Evolutionary conservation across 2,329 filamentous ascomycete species (phyloP).

Genomic region (Beauveria caledonica): DNA sequence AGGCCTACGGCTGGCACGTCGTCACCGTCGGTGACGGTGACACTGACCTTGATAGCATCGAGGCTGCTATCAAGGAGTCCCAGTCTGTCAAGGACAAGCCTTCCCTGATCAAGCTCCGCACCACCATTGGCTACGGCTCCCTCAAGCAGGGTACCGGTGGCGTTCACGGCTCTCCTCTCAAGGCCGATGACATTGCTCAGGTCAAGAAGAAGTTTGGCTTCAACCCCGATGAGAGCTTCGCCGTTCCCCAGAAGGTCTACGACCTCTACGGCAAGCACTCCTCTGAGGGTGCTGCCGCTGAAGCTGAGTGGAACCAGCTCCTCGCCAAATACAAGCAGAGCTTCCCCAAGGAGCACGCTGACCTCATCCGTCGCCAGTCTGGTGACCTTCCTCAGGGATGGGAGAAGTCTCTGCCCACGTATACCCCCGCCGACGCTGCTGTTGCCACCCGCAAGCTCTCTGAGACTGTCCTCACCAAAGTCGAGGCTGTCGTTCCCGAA

Average conservation of each 20-base stretch:
- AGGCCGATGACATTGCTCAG: constrained; percentile 86
- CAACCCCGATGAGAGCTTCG: constrained; percentile 87
- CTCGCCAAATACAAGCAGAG: constrained; percentile 77
- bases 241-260: constrained; percentile 90
- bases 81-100: constrained; percentile 93
- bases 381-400: constrained; percentile 89
- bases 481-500: constrained; percentile 77
- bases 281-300: constrained; percentile 75
- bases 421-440: constrained; percentile 77
- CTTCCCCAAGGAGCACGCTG: constrained; percentile 69
- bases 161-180: constrained; percentile 93
- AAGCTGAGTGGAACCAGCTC: constrained; percentile 93
- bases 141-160: constrained; percentile 86
- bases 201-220: constrained; percentile 95
- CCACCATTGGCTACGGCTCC: constrained; percentile 95
- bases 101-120: constrained; percentile 90
- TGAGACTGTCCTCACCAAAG: constrained; percentile 83
- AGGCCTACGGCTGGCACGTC: constrained; percentile 95
- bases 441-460: constrained; percentile 94
- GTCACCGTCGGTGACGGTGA: constrained; percentile 81
- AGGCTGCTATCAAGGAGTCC: constrained; percentile 77
- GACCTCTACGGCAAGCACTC: constrained; percentile 81
- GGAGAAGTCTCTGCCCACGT: constrained; percentile 88
- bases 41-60: constrained; percentile 77
- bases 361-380: constrained; percentile 71